Evolutionary conservation across 257 asterid species (phyloP), one percentile per base, ranked within the genome.

Genomic region (Lycium ferocissimum): DNA sequence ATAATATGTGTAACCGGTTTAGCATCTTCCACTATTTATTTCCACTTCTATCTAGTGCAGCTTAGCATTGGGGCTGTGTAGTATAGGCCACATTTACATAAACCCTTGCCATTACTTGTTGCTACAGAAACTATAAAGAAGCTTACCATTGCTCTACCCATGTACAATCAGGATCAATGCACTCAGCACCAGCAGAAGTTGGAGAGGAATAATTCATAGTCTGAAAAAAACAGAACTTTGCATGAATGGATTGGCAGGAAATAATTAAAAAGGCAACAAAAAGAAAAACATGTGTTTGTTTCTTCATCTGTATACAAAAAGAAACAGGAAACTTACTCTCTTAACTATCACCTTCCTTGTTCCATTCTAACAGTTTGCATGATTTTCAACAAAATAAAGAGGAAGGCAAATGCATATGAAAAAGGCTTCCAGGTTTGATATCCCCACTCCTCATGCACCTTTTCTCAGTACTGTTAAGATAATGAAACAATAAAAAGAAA

Each of bases 81-180:
- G 37, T 61, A 61, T 61, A 47, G 51, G 51, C 7, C 51, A 47
- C 8, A 15, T 57, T 65, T 65, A 65, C 72, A 6, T 33, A 33
- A 66, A 33, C 4, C n/a, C 8, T 66, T 35, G 11, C 57, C 40
- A n/a, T 73, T 45, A 73, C 40, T 73, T 22, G 35, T 73, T 47
- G 9, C 56, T 73, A 22, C 8, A 73, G 20, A 47, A 47, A 51
- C 14, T 26, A 12, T 0, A 69, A 80, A 67, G 82, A 86, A 37
- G 79, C 79, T 85, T 93, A 96, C 99, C 99, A 96, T 88, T 96
- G 99, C 88, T 94, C 98, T 85, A 96, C 93, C 99, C 99, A 96
- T 53, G 98, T 88, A 91, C 99, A 96, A 80, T 81, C 84, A 37
- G 98, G 94, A 89, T 96, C 98, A 81, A 96, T 93, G 88, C 99